These are phyloP conservation scores for Medicago truncatula DNA, from an alignment of 306 rosid species.

Conservation along the genomic window MtrunA17r5.0-ANR NC_053045.1:44591501-44592000, in stretches of 20 bases:
- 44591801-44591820: conserved; percentile 32
- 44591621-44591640: too few relatives aligned
- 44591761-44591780: conserved; percentile 27
- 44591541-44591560: too few relatives aligned
- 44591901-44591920: conserved; percentile 41
- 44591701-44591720: neutral
- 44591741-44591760: neutral
- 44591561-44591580: too few relatives aligned
- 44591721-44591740: too few relatives aligned
- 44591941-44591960: conserved; percentile 47
- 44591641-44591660: neutral
- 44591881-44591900: conserved; percentile 44
- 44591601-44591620: too few relatives aligned
- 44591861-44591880: conserved; percentile 55
- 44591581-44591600: too few relatives aligned
- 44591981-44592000: conserved; percentile 31
- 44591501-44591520: too few relatives aligned
- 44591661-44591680: neutral
- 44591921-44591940: conserved; percentile 34
- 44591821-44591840: conserved; percentile 44
- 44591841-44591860: conserved; percentile 55
- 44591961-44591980: conserved; percentile 35
- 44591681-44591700: neutral
- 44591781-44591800: conserved; percentile 52
- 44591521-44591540: too few relatives aligned